Conservation (phyloP, 257 asterid species). For the Anisodus tanguticus region DNA sequence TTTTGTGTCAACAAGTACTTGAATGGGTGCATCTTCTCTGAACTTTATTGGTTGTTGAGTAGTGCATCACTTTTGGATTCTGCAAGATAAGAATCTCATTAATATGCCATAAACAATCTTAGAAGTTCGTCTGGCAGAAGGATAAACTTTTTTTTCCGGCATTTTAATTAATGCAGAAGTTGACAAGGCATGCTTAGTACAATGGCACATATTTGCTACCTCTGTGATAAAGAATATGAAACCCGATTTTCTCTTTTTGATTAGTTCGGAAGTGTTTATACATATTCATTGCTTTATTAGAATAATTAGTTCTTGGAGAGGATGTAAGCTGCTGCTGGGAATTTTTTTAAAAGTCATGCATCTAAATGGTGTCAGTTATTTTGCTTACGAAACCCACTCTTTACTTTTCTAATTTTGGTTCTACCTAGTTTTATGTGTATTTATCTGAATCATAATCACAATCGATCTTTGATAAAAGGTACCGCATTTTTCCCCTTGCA, state of each 20-base stretch:
- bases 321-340: neutral
- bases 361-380: neutral
- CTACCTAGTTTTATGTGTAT: neutral
- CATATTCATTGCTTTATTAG: neutral
- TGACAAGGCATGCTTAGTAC: constrained; percentile 20
- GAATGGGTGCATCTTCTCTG: constrained; percentile 8
- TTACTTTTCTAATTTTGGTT: neutral
- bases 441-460: neutral
- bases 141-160: constrained; percentile 7
- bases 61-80: neutral
- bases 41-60: constrained; percentile 11
- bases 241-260: neutral
- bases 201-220: neutral
- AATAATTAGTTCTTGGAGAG: neutral
- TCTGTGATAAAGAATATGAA: neutral
- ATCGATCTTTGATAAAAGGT: constrained; percentile 55
- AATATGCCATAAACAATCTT: constrained; percentile 5
- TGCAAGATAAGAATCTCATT: neutral
- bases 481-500: constrained; percentile 90
- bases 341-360: neutral
- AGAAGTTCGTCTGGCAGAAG: neutral
- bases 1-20: too few relatives aligned
- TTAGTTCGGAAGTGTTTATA: constrained; percentile 1
- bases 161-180: constrained; percentile 19
- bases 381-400: neutral